phyloP scores from a whole-genome alignment of 2,329 filamentous ascomycete genomes.

The Ceratocystis lukuohia region DNA sequence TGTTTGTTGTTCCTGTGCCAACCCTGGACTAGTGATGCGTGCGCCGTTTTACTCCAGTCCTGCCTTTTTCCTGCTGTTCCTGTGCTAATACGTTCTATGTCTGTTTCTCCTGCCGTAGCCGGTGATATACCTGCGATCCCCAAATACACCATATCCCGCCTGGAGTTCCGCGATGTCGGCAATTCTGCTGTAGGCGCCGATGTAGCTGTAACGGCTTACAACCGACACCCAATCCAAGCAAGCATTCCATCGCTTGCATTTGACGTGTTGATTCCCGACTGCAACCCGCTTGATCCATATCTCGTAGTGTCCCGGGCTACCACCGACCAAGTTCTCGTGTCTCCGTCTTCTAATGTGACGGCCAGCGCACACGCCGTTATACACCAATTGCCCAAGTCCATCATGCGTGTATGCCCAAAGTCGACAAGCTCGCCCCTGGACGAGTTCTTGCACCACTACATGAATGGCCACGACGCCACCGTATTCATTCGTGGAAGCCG shows the following conservation, averaged over 20 bases:
- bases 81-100: slow-evolving; percentile 24
- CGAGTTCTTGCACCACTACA: slow-evolving; percentile 63
- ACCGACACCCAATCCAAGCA: slow-evolving; percentile 66
- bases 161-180: slow-evolving; percentile 65
- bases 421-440: slow-evolving; percentile 74
- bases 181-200: slow-evolving; percentile 64
- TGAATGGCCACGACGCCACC: slow-evolving; percentile 64
- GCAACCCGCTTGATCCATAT: slow-evolving; percentile 53
- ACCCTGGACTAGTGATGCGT: not conserved
- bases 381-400: slow-evolving; percentile 54
- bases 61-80: slow-evolving; percentile 14
- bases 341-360: slow-evolving; percentile 52
- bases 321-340: slow-evolving; percentile 53
- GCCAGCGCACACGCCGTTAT: slow-evolving; percentile 61
- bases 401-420: slow-evolving; percentile 62
- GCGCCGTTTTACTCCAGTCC: not conserved
- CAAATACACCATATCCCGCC: slow-evolving; percentile 64
- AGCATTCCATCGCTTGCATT: slow-evolving; percentile 70
- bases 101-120: slow-evolving; percentile 34
- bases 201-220: slow-evolving; percentile 56
- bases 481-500: slow-evolving; percentile 73
- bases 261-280: slow-evolving; percentile 73
- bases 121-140: slow-evolving; percentile 64
- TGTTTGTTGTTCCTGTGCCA: slow-evolving; percentile 7
- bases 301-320: slow-evolving; percentile 67